phyloP scores from a whole-genome alignment of 345 rosid genomes.

The Physaria fendleri region DNA sequence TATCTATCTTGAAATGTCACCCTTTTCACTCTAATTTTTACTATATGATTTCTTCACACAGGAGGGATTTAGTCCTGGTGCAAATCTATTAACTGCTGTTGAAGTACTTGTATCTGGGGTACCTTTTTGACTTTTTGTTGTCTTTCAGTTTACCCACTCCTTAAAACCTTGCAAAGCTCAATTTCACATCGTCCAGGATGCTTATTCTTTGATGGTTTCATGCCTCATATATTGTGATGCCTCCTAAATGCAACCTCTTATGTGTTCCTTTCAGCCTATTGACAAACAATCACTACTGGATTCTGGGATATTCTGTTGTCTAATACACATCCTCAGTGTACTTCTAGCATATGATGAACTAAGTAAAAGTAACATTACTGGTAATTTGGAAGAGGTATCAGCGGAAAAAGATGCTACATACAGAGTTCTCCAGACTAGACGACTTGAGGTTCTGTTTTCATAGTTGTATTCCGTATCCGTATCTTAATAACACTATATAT shows the following conservation, averaged over 20 bases:
- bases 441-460: conserved; percentile 68
- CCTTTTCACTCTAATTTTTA: conserved; percentile 13
- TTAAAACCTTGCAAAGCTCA: not conserved
- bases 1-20: not conserved
- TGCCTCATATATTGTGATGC: conserved; percentile 5
- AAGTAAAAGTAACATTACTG: conserved; percentile 28
- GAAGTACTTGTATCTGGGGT: conserved; percentile 97
- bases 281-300: conserved; percentile 97
- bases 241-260: not conserved
- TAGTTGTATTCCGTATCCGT: conserved; percentile 4
- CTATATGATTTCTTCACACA: conserved; percentile 37
- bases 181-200: conserved; percentile 3
- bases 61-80: conserved; percentile 87
- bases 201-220: conserved; percentile 8
- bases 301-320: conserved; percentile 98
- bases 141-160: conserved; percentile 12
- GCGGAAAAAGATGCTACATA: conserved; percentile 37
- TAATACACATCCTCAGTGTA: conserved; percentile 72
- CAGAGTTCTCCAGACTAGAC: conserved; percentile 44
- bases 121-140: conserved; percentile 28
- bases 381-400: conserved; percentile 32
- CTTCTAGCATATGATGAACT: conserved; percentile 58
- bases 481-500: not conserved
- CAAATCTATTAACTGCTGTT: conserved; percentile 84
- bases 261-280: conserved; percentile 60